Percentiles rank a stretch among this genome's conserved stretches.
Conservation (phyloP, 2,329 filamentous ascomycete species). For the Colletotrichum liriopes region DNA sequence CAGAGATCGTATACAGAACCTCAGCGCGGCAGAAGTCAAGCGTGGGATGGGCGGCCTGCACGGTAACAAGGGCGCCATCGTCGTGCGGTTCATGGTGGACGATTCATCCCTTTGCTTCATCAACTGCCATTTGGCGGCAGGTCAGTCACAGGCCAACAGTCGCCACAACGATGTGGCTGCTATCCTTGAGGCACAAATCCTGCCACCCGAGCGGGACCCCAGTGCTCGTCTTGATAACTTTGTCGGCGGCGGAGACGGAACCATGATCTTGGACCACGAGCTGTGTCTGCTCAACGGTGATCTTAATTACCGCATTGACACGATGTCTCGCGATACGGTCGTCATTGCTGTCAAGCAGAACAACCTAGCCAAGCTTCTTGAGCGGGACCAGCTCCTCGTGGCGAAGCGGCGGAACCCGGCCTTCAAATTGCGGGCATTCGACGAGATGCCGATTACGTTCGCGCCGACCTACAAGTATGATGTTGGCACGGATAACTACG, state of each 20-base stretch:
- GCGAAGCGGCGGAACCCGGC: conserved; percentile 90
- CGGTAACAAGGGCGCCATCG: conserved; percentile 95
- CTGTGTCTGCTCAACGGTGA: conserved; percentile 98
- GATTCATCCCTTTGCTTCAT: conserved; percentile 96
- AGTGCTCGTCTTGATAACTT: conserved; percentile 82
- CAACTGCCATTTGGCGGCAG: conserved; percentile 97
- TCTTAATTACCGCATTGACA: conserved; percentile 98
- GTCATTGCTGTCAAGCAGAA: conserved; percentile 86
- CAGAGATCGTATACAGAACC: conserved; percentile 81
- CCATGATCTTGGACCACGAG: conserved; percentile 96
- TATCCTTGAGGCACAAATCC: conserved; percentile 84
- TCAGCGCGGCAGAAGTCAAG: conserved; percentile 89
- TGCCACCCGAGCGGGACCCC: conserved; percentile 81
- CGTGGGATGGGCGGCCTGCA: conserved; percentile 95
- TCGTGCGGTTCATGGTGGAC: conserved; percentile 93
- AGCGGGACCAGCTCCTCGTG: conserved; percentile 93
- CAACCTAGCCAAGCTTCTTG: conserved; percentile 88
- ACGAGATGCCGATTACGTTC: conserved; percentile 92
- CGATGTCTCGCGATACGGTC: conserved; percentile 94
- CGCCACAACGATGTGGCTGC: conserved; percentile 93
- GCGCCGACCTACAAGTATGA: conserved; percentile 99
- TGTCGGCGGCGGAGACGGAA: conserved; percentile 92
- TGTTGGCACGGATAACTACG: conserved; percentile 93
- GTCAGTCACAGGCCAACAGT: conserved; percentile 89
- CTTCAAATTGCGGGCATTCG: conserved; percentile 90